Conservation (phyloP, 768 basidiomycete genomes). For the Boletellus ananas region DNA sequence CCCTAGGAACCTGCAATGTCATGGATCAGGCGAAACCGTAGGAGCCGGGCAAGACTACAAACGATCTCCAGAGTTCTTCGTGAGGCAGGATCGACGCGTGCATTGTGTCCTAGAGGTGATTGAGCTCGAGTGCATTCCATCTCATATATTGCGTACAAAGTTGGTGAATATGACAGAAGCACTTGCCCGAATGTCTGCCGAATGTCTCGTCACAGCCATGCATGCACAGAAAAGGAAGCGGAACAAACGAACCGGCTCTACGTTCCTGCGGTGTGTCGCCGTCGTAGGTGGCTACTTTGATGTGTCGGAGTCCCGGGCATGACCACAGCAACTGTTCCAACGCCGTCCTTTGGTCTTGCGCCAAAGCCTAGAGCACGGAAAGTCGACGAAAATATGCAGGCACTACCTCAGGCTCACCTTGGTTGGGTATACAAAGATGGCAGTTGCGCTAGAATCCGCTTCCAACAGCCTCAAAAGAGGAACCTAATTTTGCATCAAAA, state of each 20-base stretch:
- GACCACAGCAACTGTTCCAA: slow-evolving; percentile 61
- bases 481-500: slow-evolving; percentile 41
- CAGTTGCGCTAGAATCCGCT: slow-evolving; percentile 56
- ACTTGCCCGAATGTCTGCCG: slow-evolving; percentile 60
- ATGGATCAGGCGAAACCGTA: slow-evolving; percentile 1
- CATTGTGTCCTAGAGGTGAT: slow-evolving; percentile 62
- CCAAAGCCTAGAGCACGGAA: slow-evolving; percentile 58
- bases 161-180: slow-evolving; percentile 87
- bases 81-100: slow-evolving; percentile 82
- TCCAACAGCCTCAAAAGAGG: slow-evolving; percentile 68
- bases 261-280: slow-evolving; percentile 78
- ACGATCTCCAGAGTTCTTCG: slow-evolving; percentile 82
- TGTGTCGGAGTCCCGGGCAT: slow-evolving; percentile 58
- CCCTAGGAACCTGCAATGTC: slow-evolving; percentile 58
- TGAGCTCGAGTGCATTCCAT: background rate
- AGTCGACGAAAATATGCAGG: background rate
- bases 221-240: background rate
- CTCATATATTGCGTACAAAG: slow-evolving; percentile 50
- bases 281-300: slow-evolving; percentile 76
- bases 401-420: slow-evolving; percentile 45
- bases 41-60: slow-evolving; percentile 1
- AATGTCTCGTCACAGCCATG: background rate
- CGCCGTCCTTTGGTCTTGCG: slow-evolving; percentile 79
- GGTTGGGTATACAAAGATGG: slow-evolving; percentile 86
- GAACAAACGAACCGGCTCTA: slow-evolving; percentile 46